Percentiles rank a stretch among this genome's conserved stretches.
Evolutionary conservation across 495 filamentous ascomycete genomes (phyloP).

Genomic region (Hypomontagnella submonticulosa): DNA sequence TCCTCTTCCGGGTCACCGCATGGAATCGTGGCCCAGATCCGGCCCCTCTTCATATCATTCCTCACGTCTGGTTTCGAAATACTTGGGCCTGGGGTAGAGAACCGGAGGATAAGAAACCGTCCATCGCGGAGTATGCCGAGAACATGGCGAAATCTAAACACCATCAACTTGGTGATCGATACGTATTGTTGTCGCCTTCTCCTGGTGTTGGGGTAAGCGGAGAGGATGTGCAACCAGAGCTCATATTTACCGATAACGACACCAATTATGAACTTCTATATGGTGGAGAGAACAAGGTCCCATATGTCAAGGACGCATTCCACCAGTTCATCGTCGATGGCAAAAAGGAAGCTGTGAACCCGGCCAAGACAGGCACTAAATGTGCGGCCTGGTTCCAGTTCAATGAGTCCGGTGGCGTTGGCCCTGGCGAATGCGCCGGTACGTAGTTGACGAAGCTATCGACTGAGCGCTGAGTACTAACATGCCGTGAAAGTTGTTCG

Average conservation of each 20-base stretch:
- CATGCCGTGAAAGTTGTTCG: conserved; percentile 73
- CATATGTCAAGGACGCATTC: conserved; percentile 95
- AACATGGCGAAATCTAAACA: conserved; percentile 79
- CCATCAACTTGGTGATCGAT: conserved; percentile 80
- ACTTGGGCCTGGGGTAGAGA: conserved; percentile 94
- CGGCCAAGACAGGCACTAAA: conserved; percentile 83
- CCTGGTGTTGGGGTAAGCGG: conserved; percentile 81
- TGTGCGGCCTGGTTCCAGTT: conserved; percentile 92
- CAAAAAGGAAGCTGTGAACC: conserved; percentile 84
- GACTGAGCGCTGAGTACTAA: neutral
- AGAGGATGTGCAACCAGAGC: conserved; percentile 81
- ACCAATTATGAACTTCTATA: conserved; percentile 85
- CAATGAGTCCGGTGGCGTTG: conserved; percentile 85
- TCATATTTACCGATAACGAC: conserved; percentile 96
- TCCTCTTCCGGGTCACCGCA: conserved; percentile 93
- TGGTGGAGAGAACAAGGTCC: conserved; percentile 76
- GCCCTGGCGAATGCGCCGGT: conserved; percentile 86
- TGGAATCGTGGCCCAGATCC: conserved; percentile 94
- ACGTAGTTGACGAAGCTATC: conserved; percentile 9
- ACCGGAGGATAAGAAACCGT: conserved; percentile 75
- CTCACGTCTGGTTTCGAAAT: conserved; percentile 96
- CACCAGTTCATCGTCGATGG: conserved; percentile 86
- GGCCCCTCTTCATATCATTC: conserved; percentile 90
- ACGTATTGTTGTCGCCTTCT: conserved; percentile 87
- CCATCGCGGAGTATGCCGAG: conserved; percentile 70